Conservation (phyloP, 2,329 filamentous ascomycete species). For the Pseudocercospora pini-densiflorae region DNA sequence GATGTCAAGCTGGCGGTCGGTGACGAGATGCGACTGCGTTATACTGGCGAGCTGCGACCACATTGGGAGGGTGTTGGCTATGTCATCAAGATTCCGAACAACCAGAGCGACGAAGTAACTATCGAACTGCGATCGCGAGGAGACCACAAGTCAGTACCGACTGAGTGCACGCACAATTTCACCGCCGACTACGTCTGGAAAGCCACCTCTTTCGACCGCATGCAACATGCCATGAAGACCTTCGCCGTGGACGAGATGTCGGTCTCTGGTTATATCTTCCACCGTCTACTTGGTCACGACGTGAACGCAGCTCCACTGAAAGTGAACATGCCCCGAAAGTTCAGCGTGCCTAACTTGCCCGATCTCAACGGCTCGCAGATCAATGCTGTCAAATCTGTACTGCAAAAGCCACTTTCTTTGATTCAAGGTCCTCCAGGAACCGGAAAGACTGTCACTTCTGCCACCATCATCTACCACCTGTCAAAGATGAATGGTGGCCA, state of each 20-base stretch:
- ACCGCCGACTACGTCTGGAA: constrained; percentile 99
- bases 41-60: constrained; percentile 88
- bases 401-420: constrained; percentile 90
- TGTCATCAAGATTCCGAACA: constrained; percentile 99
- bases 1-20: constrained; percentile 98
- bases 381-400: constrained; percentile 91
- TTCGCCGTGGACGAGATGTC: constrained; percentile 98
- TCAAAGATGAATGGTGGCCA: constrained; percentile 94
- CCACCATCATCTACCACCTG: constrained; percentile 97
- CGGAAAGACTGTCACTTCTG: constrained; percentile 97
- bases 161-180: constrained; percentile 96
- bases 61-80: constrained; percentile 98
- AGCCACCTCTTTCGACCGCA: constrained; percentile 97
- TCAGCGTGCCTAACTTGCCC: constrained; percentile 89
- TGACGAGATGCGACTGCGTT: constrained; percentile 97
- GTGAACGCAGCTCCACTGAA: constrained; percentile 95
- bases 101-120: constrained; percentile 96
- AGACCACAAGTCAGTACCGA: constrained; percentile 94
- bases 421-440: constrained; percentile 98
- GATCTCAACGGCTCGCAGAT: constrained; percentile 96
- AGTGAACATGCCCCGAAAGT: constrained; percentile 93
- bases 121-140: constrained; percentile 93
- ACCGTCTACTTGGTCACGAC: constrained; percentile 92
- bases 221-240: constrained; percentile 99
- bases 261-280: constrained; percentile 98